Evolutionary conservation across 1,139 yeast species (phyloP).

Genomic region (Suhomyces taliae): DNA sequence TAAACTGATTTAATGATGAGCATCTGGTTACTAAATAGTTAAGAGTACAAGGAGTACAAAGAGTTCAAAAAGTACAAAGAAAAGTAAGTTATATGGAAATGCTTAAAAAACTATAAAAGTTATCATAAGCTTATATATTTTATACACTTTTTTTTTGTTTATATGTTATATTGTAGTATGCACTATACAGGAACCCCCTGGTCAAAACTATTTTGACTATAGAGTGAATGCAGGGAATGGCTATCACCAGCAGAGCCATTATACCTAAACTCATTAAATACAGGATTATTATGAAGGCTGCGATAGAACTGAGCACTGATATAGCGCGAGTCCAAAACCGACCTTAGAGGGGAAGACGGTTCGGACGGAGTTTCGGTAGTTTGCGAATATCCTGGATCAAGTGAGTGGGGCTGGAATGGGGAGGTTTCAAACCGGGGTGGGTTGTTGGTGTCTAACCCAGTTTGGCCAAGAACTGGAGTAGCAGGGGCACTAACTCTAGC

Average conservation of each 20-base stretch:
- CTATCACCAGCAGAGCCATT: conserved; percentile 1
- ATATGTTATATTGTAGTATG: too few relatives aligned
- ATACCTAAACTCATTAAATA: conserved; percentile 5
- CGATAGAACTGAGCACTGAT: conserved; percentile 7
- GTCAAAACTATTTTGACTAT: conserved; percentile 6
- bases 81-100: too few relatives aligned
- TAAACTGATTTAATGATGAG: too few relatives aligned
- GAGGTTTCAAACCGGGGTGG: neutral
- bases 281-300: conserved; percentile 7
- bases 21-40: too few relatives aligned
- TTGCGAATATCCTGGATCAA: neutral
- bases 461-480: neutral
- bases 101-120: too few relatives aligned
- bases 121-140: too few relatives aligned
- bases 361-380: neutral
- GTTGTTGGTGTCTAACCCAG: neutral
- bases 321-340: neutral
- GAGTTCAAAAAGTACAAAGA: too few relatives aligned
- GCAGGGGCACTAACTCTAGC: neutral
- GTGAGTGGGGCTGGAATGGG: neutral
- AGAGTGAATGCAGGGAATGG: conserved; percentile 5
- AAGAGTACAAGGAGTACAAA: too few relatives aligned
- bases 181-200: conserved; percentile 8
- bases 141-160: too few relatives aligned
- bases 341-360: neutral